Evolutionary conservation across 1,284 basidiomycete species (phyloP).

Genomic region (Leccinum griseonigrum): DNA sequence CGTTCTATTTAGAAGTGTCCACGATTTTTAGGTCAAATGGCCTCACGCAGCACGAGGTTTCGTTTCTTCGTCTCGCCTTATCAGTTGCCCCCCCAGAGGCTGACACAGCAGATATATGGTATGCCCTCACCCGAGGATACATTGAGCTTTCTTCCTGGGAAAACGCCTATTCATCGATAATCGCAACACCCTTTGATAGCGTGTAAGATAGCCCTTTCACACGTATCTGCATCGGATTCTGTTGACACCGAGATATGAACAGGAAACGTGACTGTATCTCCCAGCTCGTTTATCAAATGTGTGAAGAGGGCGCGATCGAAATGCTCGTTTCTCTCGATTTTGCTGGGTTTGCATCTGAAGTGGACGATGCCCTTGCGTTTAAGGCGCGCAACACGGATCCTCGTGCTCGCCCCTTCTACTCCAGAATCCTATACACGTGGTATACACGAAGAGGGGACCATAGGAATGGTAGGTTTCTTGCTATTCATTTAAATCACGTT

Average conservation of each 20-base stretch:
- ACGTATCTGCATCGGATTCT: slow-evolving; percentile 4
- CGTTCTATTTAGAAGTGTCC: slow-evolving; percentile 79
- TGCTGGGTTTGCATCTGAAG: slow-evolving; percentile 80
- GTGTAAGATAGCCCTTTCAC: slow-evolving; percentile 54
- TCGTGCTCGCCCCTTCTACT: slow-evolving; percentile 82
- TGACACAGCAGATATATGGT: slow-evolving; percentile 71
- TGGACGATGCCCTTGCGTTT: slow-evolving; percentile 88
- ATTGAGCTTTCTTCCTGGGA: slow-evolving; percentile 75
- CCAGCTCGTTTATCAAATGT: slow-evolving; percentile 88
- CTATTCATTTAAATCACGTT: slow-evolving; percentile 11
- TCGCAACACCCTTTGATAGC: slow-evolving; percentile 69
- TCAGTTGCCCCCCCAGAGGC: slow-evolving; percentile 55
- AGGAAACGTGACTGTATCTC: slow-evolving; percentile 81
- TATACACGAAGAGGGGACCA: slow-evolving; percentile 85
- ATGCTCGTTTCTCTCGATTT: slow-evolving; percentile 85
- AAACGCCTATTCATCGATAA: slow-evolving; percentile 80
- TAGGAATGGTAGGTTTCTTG: slow-evolving; percentile 66
- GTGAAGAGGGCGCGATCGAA: slow-evolving; percentile 83
- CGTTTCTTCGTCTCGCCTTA: slow-evolving; percentile 76
- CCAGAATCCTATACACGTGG: slow-evolving; percentile 94
- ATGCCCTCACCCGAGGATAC: slow-evolving; percentile 73
- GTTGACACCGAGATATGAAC: slow-evolving; percentile 16
- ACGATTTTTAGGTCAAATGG: slow-evolving; percentile 64
- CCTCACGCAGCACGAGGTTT: slow-evolving; percentile 61
- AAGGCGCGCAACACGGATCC: slow-evolving; percentile 96